Evolutionary conservation across 2,329 filamentous ascomycete species (phyloP).

Genomic region (Trichoderma atroviride): DNA sequence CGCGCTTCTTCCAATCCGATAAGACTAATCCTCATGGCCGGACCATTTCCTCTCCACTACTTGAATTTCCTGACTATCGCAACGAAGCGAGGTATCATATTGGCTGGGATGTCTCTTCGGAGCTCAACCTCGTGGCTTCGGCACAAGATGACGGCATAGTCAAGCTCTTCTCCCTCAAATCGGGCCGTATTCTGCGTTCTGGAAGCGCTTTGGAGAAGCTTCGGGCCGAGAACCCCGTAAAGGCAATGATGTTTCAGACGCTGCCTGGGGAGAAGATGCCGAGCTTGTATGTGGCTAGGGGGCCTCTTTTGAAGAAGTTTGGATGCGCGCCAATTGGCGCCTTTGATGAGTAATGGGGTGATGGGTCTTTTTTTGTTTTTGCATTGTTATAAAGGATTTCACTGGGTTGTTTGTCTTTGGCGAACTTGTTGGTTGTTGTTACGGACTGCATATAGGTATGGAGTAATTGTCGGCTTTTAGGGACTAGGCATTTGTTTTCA

Average conservation of each 20-base stretch:
- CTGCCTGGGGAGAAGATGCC: conserved; percentile 49
- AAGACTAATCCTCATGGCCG: neutral
- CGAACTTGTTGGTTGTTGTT: neutral
- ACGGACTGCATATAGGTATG: no score
- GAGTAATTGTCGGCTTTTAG: neutral
- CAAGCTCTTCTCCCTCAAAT: conserved; percentile 52
- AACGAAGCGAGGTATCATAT: conserved; percentile 53
- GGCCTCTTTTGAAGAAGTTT: conserved; percentile 46
- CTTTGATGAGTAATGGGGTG: neutral
- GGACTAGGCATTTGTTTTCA: neutral
- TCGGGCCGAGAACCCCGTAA: conserved; percentile 40
- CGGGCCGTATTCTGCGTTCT: conserved; percentile 44
- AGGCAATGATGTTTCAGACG: conserved; percentile 49
- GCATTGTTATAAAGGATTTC: no score
- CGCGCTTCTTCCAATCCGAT: conserved; percentile 46
- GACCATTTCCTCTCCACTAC: conserved; percentile 42
- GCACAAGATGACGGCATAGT: conserved; percentile 55
- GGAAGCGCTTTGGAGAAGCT: conserved; percentile 33
- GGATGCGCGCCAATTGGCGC: conserved; percentile 31
- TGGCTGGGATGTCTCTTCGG: conserved; percentile 55
- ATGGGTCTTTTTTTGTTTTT: no score
- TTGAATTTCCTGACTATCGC: conserved; percentile 53
- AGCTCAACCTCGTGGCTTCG: conserved; percentile 55
- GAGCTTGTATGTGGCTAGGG: conserved; percentile 52
- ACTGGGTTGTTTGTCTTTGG: no score